These are phyloP conservation scores for Aspergillus taichungensis DNA, from an alignment of 495 filamentous ascomycete genomes.

Conservation along the genomic window DNA sequence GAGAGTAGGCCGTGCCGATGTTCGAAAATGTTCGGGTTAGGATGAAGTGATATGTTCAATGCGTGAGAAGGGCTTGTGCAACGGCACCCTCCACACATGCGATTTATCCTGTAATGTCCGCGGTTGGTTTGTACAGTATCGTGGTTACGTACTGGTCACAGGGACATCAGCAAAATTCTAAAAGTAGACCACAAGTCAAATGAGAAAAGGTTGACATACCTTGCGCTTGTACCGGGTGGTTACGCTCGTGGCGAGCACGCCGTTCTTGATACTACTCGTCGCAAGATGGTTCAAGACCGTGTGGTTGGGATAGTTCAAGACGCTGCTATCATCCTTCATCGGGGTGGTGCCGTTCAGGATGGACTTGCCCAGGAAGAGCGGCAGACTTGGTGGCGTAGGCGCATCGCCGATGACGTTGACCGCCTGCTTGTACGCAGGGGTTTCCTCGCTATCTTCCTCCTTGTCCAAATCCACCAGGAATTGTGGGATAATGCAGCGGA, in stretches of 20 bases:
- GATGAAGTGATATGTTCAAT: not conserved
- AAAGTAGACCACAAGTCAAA: not conserved
- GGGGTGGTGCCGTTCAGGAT: constrained; percentile 84
- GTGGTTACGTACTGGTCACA: constrained; percentile 80
- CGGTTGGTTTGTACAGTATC: constrained; percentile 91
- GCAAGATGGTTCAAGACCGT: constrained; percentile 94
- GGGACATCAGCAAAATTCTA: constrained; percentile 6
- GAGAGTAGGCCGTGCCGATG: no score
- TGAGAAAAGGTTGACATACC: constrained; percentile 40
- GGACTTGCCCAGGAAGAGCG: constrained; percentile 87
- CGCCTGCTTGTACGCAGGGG: constrained; percentile 57
- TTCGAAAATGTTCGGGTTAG: no score
- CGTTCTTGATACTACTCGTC: constrained; percentile 97
- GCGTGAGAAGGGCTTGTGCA: not conserved
- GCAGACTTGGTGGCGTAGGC: constrained; percentile 73
- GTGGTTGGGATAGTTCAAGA: constrained; percentile 91
- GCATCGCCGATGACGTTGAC: constrained; percentile 62
- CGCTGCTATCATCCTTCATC: constrained; percentile 96
- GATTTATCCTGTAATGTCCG: constrained; percentile 29
- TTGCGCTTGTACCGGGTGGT: constrained; percentile 96
- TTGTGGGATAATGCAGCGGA: constrained; percentile 58
- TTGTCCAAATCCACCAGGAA: constrained; percentile 82
- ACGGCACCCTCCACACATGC: not conserved
- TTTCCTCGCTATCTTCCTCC: constrained; percentile 71
- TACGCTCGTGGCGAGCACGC: constrained; percentile 90